Evolutionary conservation across 495 filamentous ascomycete species (phyloP), one percentile per base, ranked within the genome.

Genomic region (Stereocaulon alpinum): DNA sequence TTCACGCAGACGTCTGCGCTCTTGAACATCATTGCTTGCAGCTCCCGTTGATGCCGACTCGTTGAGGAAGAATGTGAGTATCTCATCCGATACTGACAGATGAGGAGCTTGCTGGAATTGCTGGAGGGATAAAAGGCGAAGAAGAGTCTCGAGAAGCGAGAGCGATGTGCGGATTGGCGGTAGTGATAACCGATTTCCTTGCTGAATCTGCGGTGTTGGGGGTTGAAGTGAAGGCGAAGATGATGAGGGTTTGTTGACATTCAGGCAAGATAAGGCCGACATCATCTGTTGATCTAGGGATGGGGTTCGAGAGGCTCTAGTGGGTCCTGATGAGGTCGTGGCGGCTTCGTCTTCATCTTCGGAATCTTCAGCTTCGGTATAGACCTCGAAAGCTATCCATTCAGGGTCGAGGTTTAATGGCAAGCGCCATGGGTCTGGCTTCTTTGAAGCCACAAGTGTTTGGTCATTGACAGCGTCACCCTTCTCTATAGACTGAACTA

Each of bases 101-200:
- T 99, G 94, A 1, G 90, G 89, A 44, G 84, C 79, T 79, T 99
- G 94, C 67, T 95, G 89, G 72, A 93, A 95, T 75, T 97, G 91
- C 70, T 97, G 93, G n/a, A 97, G 79, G 47, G 89, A 86, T 9
- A 87, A 88, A 24, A 99, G 82, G 57, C 94, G 91, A 58, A 99
- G 82, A 43, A 97, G 78, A 72, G 90, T 94, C 71, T 99, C 94
- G 22, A 99, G 83, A 50, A 96, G 83, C 10, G 93, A 97, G 9
- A 99, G 83, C 0, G 87, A 92, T 15, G 91, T 91, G 15, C 84
- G 82, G 55, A 95, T 84, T 32, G 66, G 58, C 29, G 67, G 67
- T 14, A 62, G 66, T 70, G 73, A 6, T 70, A 66, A 62, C 3
- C 11, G 66, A 71, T 74, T 3, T 70, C 71, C 27, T 54, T 76